Base-by-base conservation (phyloP, 2,329 filamentous ascomycete species). In the Dactylellina drechsleri region DNA sequence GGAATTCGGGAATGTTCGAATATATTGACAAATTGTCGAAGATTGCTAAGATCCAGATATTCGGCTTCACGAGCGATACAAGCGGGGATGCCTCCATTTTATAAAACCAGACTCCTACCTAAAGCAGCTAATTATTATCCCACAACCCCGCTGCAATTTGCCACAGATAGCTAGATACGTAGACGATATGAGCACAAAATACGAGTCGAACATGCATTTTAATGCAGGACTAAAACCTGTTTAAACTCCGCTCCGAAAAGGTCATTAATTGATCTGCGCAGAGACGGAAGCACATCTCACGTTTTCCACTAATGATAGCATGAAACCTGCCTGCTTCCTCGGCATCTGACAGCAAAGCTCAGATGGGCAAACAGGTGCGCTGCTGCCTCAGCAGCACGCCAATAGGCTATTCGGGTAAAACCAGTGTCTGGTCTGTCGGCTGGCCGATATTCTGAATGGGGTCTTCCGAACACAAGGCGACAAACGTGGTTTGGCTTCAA, bases 391-490 rank as follows among this genome's bases (percentile, higher is more conserved):
- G 4, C 20, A 13, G 12, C 49, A 52, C 18, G 49, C 40, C 40
- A 50, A 66, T 66, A 43, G 31, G 50, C n/a, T 57, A 3, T 47
- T 66, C 61, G 50, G 61, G 26, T 57, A 66, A 56, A 56, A 4
- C 36, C 36, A 31, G 10, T 66, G 28, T 49, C 23, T 57, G 31
- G 61, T 18, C n/a, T 57, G 23, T 28, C 43, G 31, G 2, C 43
- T 31, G 41, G 50, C 36, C 31, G 18, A 66, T 47, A 43, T 56
- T 47, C 62, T 50, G 52, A 58, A 18, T 26, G 62, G 50, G 41
- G 62, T 23, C 41, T 58, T 58, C 54, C 12, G 36, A 6, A 41
- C 15, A 12, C 28, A 13, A 28, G 7, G 31, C 13, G 53, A 7
- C 6, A 7, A 41, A 18, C 43, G 43, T 18, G 43, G 15, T 18